Conservation (phyloP, 768 basidiomycete genomes). For the Peribolospora kevripleyi region DNA sequence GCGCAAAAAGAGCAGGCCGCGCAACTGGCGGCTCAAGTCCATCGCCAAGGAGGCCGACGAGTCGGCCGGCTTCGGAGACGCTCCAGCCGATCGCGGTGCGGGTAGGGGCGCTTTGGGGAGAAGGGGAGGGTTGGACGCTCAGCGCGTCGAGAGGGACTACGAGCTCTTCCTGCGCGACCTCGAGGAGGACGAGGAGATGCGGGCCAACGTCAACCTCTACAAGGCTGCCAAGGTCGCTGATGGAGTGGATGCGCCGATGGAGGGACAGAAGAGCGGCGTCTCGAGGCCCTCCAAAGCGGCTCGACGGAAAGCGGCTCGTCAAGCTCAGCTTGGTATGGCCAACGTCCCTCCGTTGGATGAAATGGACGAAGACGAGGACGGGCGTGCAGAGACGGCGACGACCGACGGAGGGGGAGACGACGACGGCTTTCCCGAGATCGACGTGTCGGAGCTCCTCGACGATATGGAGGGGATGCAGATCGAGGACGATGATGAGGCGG, state of each 20-base stretch:
- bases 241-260: conserved; percentile 21
- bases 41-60: conserved; percentile 45
- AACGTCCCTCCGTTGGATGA: conserved; percentile 8
- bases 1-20: conserved; percentile 62
- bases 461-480: conserved; percentile 81
- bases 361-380: conserved; percentile 15
- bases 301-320: conserved; percentile 1
- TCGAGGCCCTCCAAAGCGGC: conserved; percentile 1
- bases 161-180: conserved; percentile 81
- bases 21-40: conserved; percentile 69
- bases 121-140: conserved; percentile 67
- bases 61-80: not conserved
- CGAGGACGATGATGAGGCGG: conserved; percentile 9
- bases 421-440: conserved; percentile 66
- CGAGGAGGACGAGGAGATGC: conserved; percentile 83
- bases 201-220: conserved; percentile 67
- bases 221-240: conserved; percentile 24
- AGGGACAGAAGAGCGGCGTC: conserved; percentile 15
- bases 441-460: conserved; percentile 63
- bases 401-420: conserved; percentile 38
- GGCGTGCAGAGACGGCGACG: not conserved
- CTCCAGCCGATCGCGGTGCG: conserved; percentile 1
- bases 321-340: conserved; percentile 1
- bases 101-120: conserved; percentile 66
- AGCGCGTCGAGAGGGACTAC: conserved; percentile 89